These are phyloP conservation scores for Imleria badia DNA, from an alignment of 768 basidiomycete genomes.

Conservation along the genomic window DNA sequence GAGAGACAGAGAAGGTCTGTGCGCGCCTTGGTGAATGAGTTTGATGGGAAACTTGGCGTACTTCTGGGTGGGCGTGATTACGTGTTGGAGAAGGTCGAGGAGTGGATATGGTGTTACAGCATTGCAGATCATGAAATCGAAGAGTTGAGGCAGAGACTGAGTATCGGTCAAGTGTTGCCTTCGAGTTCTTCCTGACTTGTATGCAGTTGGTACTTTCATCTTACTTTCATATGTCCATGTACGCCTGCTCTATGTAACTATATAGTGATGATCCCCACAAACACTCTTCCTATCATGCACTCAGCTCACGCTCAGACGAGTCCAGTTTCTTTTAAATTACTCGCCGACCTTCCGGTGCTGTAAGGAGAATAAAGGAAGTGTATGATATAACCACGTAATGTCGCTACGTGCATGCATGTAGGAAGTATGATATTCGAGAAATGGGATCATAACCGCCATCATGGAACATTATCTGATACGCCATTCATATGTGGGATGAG, in stretches of 20 bases:
- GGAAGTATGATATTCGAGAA: not conserved
- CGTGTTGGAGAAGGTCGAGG: constrained; percentile 14
- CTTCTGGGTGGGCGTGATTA: constrained; percentile 5
- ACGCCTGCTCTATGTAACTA: too few relatives aligned
- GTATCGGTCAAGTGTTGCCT: not conserved
- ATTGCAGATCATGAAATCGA: constrained; percentile 5
- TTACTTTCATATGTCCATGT: too few relatives aligned
- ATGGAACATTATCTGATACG: too few relatives aligned
- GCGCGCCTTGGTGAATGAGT: not conserved
- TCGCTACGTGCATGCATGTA: too few relatives aligned
- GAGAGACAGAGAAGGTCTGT: not conserved
- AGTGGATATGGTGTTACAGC: constrained; percentile 13
- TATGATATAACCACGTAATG: too few relatives aligned
- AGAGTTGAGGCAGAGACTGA: not conserved
- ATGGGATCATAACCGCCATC: not conserved
- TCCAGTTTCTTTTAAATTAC: too few relatives aligned
- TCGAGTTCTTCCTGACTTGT: not conserved
- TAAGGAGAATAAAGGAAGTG: too few relatives aligned
- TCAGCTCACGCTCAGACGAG: not conserved
- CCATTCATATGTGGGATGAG: too few relatives aligned
- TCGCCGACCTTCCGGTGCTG: too few relatives aligned
- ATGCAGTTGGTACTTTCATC: not conserved
- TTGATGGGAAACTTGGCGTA: constrained; percentile 1
- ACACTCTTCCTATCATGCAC: too few relatives aligned
- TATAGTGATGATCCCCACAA: too few relatives aligned